phyloP scores from a whole-genome alignment of 805 yeast genomes.

The Kluyveromyces dobzhanskii region DNA sequence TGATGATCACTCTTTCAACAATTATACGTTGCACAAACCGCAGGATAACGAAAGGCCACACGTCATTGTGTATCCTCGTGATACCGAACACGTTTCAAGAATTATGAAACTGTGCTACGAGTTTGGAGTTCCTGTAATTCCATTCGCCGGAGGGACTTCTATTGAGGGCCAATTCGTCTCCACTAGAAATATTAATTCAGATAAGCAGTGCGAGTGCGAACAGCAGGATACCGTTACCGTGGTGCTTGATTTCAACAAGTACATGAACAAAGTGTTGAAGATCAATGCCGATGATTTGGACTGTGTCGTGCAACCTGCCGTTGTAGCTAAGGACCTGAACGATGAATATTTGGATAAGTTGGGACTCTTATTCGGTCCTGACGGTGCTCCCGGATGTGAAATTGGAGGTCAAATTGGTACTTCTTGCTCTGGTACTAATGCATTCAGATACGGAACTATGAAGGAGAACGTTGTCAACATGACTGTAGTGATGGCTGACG shows the following conservation, averaged over 20 bases:
- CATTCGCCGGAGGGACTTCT: constrained; percentile 57
- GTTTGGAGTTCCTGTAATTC: constrained; percentile 49
- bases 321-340: constrained; percentile 69
- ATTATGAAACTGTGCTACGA: constrained; percentile 46
- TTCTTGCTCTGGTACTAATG: constrained; percentile 76
- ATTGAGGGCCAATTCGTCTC: constrained; percentile 61
- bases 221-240: constrained; percentile 29
- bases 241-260: constrained; percentile 38
- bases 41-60: constrained; percentile 39
- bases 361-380: constrained; percentile 66
- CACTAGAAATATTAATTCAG: constrained; percentile 32
- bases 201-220: background rate
- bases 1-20: constrained; percentile 38
- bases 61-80: constrained; percentile 42
- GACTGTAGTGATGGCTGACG: constrained; percentile 80
- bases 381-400: constrained; percentile 85
- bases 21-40: constrained; percentile 45
- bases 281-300: constrained; percentile 65
- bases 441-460: constrained; percentile 80
- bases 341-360: constrained; percentile 31
- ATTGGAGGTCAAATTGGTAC: constrained; percentile 82
- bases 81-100: constrained; percentile 47
- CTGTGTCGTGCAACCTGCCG: constrained; percentile 69
- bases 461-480: constrained; percentile 67
- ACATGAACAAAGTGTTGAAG: constrained; percentile 48